These are phyloP conservation scores for Tuber aestivum DNA, from an alignment of 495 filamentous ascomycete genomes.

Conservation along the genomic window DNA sequence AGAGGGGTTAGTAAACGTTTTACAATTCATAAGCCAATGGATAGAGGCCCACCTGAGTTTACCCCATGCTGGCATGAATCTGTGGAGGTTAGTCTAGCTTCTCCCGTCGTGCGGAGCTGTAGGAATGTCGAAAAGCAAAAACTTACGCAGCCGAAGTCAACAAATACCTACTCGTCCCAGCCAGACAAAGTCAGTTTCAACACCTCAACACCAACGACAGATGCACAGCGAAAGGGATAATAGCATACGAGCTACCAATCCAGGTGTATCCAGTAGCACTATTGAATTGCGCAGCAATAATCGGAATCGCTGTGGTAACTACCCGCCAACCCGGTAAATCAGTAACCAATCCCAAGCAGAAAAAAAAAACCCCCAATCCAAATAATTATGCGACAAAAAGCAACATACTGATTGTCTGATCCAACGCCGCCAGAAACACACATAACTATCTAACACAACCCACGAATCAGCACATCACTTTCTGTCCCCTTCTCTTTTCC, in stretches of 20 bases:
- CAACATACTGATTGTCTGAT: slow-evolving; percentile 51
- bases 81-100: slow-evolving; percentile 14
- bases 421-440: slow-evolving; percentile 57
- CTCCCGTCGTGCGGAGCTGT: slow-evolving; percentile 5
- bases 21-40: not conserved
- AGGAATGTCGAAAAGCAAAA: slow-evolving; percentile 12
- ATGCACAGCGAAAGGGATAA: slow-evolving; percentile 50
- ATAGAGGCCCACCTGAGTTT: slow-evolving; percentile 42
- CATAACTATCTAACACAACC: slow-evolving; percentile 43
- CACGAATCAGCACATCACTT: slow-evolving; percentile 8
- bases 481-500: not conserved
- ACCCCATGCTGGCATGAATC: slow-evolving; percentile 46
- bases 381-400: not conserved
- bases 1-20: not conserved
- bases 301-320: slow-evolving; percentile 57
- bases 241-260: slow-evolving; percentile 64
- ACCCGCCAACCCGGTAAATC: slow-evolving; percentile 7
- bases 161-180: slow-evolving; percentile 46
- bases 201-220: slow-evolving; percentile 39
- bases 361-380: not conserved
- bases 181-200: slow-evolving; percentile 49
- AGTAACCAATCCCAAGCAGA: slow-evolving; percentile 4
- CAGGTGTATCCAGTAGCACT: slow-evolving; percentile 64
- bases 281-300: slow-evolving; percentile 58
- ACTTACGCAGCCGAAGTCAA: slow-evolving; percentile 45